These are phyloP conservation scores for Xylaria sp. DNA, from an alignment of 2,329 filamentous ascomycete species.

Conservation along the genomic window DNA sequence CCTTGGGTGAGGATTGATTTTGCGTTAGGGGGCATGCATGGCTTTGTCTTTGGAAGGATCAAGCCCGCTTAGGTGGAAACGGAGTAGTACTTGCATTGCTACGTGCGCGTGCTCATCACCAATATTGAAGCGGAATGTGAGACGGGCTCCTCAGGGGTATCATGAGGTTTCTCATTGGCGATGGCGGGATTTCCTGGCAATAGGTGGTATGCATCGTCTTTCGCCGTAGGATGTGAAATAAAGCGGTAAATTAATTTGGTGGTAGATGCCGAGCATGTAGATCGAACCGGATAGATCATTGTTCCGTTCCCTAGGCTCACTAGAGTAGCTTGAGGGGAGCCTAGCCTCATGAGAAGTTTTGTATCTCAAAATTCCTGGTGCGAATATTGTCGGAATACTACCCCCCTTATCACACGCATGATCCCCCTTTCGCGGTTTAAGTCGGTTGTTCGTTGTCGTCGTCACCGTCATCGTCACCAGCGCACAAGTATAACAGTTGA, in stretches of 20 bases:
- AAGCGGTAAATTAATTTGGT: background rate
- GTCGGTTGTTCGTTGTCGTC: background rate
- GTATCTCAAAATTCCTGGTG: background rate
- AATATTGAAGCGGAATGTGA: background rate
- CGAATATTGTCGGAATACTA: background rate
- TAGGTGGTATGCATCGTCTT: background rate
- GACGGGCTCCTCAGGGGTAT: background rate
- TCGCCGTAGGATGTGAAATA: background rate
- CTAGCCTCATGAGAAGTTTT: background rate
- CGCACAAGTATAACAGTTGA: background rate
- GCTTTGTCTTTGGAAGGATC: background rate
- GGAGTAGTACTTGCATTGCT: background rate
- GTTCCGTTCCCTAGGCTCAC: background rate
- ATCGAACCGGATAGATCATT: background rate
- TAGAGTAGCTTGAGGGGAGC: background rate
- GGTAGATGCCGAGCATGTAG: background rate
- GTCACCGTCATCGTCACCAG: background rate
- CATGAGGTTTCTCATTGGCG: background rate
- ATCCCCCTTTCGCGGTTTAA: background rate
- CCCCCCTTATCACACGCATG: slow-evolving; percentile 4
- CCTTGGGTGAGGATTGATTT: background rate
- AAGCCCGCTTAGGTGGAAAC: background rate
- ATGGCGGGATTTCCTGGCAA: background rate
- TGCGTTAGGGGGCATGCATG: background rate
- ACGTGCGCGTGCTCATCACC: background rate